These are phyloP conservation scores for Annulohypoxylon truncatum DNA, from an alignment of 2,329 filamentous ascomycete genomes.

Conservation along the genomic window DNA sequence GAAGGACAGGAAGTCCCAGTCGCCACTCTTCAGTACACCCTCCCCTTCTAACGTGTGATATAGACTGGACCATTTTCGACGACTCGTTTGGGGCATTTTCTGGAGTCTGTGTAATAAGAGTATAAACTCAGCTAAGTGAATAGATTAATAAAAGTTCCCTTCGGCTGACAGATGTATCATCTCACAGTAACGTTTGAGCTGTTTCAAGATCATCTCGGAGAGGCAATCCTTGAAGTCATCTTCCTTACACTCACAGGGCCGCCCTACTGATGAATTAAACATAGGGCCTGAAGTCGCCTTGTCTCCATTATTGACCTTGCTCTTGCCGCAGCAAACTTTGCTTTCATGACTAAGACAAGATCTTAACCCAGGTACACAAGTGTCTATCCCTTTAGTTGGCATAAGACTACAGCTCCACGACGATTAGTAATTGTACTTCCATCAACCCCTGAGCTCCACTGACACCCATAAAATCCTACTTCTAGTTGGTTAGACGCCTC, in stretches of 20 bases:
- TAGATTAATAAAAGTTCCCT: background rate
- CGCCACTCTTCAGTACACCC: background rate
- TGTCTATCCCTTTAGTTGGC: too few relatives aligned
- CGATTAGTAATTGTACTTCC: too few relatives aligned
- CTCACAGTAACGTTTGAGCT: slow-evolving; percentile 4
- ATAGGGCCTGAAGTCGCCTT: background rate
- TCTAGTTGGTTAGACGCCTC: too few relatives aligned
- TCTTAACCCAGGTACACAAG: background rate
- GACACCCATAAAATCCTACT: too few relatives aligned
- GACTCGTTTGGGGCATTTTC: background rate
- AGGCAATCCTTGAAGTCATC: background rate
- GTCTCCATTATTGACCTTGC: background rate
- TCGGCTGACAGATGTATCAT: background rate
- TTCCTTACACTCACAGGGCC: background rate
- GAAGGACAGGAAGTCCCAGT: slow-evolving; percentile 5
- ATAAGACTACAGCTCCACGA: too few relatives aligned
- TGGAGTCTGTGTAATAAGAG: slow-evolving; percentile 7
- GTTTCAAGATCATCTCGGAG: background rate
- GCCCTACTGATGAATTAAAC: background rate
- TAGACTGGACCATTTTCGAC: slow-evolving; percentile 3
- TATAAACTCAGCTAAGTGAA: slow-evolving; percentile 4
- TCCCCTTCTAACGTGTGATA: background rate
- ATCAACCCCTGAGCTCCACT: too few relatives aligned
- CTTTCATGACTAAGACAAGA: background rate
- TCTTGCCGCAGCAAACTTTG: too few relatives aligned